A percentile compares a stretch with the other conserved stretches of the same genome.
phyloP scores from a whole-genome alignment of 345 rosid genomes.

The Eucalyptus decipiens region DNA sequence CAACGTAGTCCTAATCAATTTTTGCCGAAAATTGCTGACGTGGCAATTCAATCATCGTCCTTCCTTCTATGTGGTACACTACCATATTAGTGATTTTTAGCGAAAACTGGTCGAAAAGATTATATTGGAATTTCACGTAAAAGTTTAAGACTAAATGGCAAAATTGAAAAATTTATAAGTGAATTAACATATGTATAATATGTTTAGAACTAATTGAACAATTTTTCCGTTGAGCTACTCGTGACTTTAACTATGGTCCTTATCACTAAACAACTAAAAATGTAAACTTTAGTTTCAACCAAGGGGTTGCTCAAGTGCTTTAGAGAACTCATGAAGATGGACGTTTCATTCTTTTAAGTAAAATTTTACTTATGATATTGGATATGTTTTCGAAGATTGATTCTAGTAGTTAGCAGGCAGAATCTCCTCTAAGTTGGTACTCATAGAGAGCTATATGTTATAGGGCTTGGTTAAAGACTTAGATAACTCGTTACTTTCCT shows the following conservation, averaged over 20 bases:
- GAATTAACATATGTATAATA: neutral
- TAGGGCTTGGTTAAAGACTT: neutral
- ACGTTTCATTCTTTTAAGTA: neutral
- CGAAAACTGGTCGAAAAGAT: fast-evolving
- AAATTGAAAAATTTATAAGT: neutral
- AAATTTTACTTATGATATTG: neutral
- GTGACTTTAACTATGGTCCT: neutral
- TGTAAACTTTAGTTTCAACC: neutral
- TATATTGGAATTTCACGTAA: neutral
- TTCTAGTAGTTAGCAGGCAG: neutral
- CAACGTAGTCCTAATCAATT: neutral
- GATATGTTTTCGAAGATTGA: neutral
- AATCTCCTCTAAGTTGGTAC: neutral
- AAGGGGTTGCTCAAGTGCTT: neutral
- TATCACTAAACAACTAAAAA: neutral
- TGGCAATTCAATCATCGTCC: neutral
- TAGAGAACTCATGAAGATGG: neutral
- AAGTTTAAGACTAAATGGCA: fast-evolving
- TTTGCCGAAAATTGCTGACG: fast-evolving
- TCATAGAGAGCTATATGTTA: neutral
- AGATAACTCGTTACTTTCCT: neutral
- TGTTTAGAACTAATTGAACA: neutral
- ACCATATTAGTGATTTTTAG: neutral
- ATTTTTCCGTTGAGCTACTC: neutral
- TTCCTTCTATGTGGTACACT: neutral